phyloP scores from a whole-genome alignment of 805 yeast genomes.

The Kluyveromyces nonfermentans region DNA sequence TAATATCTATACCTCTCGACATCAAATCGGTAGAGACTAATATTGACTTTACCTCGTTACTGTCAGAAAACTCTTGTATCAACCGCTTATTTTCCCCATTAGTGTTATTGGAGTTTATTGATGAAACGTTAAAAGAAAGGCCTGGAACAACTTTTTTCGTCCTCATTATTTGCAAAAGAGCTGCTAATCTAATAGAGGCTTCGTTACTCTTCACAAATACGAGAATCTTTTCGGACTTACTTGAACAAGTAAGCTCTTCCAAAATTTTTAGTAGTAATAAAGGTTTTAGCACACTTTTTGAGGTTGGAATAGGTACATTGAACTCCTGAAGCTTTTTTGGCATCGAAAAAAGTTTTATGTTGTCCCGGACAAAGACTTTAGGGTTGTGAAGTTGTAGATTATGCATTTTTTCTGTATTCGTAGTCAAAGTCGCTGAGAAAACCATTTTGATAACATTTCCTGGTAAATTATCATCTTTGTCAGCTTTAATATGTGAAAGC shows the following conservation, averaged over 20 bases:
- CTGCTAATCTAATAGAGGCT: conserved; percentile 69
- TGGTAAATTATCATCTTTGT: conserved; percentile 26
- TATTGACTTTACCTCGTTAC: conserved; percentile 33
- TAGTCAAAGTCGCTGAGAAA: conserved; percentile 88
- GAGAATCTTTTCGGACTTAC: conserved; percentile 12
- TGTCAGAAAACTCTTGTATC: conserved; percentile 48
- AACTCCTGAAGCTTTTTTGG: conserved; percentile 46
- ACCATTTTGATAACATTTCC: conserved; percentile 53
- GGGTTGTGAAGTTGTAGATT: conserved; percentile 62
- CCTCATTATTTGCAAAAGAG: conserved; percentile 31
- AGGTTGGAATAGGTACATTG: conserved; percentile 30
- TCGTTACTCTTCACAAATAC: conserved; percentile 48
- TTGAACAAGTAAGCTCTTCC: neutral
- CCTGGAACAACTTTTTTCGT: conserved; percentile 2
- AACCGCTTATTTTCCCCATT: conserved; percentile 44
- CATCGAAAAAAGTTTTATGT: conserved; percentile 50
- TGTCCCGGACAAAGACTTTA: conserved; percentile 59
- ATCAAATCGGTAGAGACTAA: conserved; percentile 81
- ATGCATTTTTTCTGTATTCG: conserved; percentile 82
- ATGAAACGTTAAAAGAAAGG: conserved; percentile 25
- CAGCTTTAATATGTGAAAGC: conserved; percentile 31
- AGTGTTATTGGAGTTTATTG: conserved; percentile 51
- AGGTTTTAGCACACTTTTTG: conserved; percentile 54
- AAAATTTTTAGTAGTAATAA: conserved; percentile 55
- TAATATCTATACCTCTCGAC: conserved; percentile 90